Evolutionary conservation across 176 grass and related monocot genomes (phyloP).

Genomic region (Triticum dicoccoides): DNA sequence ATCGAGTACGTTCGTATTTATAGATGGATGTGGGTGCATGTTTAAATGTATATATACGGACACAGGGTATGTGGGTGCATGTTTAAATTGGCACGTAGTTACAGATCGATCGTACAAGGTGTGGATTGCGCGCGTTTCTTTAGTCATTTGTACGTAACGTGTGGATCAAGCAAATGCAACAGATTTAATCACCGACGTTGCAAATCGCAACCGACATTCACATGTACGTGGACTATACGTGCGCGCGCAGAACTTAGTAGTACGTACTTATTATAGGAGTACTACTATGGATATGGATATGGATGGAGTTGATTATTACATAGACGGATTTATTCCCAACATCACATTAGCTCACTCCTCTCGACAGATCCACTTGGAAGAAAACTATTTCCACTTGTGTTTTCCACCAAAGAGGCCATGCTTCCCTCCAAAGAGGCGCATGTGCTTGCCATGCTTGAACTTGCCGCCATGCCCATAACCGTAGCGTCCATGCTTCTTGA

Average conservation of each 20-base stretch:
- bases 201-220: neutral
- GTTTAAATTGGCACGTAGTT: neutral
- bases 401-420: neutral
- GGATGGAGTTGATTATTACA: neutral
- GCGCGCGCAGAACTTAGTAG: neutral
- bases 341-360: neutral
- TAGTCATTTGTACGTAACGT: neutral
- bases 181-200: neutral
- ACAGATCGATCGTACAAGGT: neutral
- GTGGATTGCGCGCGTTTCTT: neutral
- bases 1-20: neutral
- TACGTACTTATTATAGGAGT: too few relatives aligned
- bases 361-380: neutral
- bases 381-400: constrained; percentile 2
- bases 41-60: neutral
- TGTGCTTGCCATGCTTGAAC: constrained; percentile 10
- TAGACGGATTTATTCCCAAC: neutral
- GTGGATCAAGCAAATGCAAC: neutral
- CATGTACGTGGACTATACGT: neutral
- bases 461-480: neutral
- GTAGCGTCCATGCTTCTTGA: constrained; percentile 5
- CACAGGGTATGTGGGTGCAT: neutral
- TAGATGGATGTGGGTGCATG: neutral
- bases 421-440: constrained; percentile 6
- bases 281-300: too few relatives aligned